Evolutionary conservation across 495 filamentous ascomycete genomes (phyloP).

Genomic region (Talaromyces ruber): DNA sequence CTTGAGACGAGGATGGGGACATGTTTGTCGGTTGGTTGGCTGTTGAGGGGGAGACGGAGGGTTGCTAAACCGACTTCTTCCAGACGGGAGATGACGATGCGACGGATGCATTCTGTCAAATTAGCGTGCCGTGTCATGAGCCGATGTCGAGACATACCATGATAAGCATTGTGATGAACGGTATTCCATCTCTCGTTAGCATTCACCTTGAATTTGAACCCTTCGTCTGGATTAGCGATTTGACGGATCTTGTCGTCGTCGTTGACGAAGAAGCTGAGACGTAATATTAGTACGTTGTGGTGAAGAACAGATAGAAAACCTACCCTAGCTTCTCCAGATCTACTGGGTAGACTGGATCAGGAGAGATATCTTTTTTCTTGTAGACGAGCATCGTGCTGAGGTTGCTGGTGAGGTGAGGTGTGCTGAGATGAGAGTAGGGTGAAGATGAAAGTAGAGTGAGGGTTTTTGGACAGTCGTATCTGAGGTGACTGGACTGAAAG

Average conservation of each 20-base stretch:
- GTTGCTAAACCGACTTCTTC: slow-evolving; percentile 43
- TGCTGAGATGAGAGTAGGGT: neutral
- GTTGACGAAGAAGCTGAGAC: slow-evolving; percentile 65
- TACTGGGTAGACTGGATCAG: slow-evolving; percentile 55
- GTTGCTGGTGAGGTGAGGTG: neutral
- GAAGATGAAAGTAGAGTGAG: neutral
- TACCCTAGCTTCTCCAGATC: slow-evolving; percentile 65
- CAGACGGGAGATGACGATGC: slow-evolving; percentile 53
- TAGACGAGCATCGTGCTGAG: slow-evolving; percentile 62
- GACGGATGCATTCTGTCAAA: slow-evolving; percentile 51
- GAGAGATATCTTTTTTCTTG: slow-evolving; percentile 53
- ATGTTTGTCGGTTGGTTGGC: slow-evolving; percentile 39
- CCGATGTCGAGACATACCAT: slow-evolving; percentile 35
- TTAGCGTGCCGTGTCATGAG: neutral
- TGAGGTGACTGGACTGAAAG: neutral
- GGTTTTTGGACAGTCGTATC: neutral
- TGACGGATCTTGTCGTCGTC: slow-evolving; percentile 61
- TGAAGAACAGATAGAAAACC: slow-evolving; percentile 14
- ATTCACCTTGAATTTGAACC: slow-evolving; percentile 65
- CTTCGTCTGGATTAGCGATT: slow-evolving; percentile 53
- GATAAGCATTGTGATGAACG: slow-evolving; percentile 58
- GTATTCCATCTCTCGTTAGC: slow-evolving; percentile 66
- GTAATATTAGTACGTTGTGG: slow-evolving; percentile 10
- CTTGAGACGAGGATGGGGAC: slow-evolving; percentile 58
- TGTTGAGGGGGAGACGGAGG: slow-evolving; percentile 50